phyloP scores from a whole-genome alignment of 1,139 yeast genomes.

The Kodamaea anthophila region DNA sequence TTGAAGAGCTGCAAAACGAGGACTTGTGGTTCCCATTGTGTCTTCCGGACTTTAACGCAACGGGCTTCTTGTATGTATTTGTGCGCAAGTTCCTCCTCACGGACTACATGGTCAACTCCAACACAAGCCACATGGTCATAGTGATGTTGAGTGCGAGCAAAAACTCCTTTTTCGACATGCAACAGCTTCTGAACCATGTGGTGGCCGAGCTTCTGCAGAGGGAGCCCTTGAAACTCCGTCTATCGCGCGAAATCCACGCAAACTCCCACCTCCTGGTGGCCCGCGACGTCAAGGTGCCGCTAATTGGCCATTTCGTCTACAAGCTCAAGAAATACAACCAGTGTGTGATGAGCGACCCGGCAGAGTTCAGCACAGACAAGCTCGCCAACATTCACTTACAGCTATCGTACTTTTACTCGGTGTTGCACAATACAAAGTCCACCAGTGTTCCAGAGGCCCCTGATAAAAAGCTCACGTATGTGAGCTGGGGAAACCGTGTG shows the following conservation, averaged over 20 bases:
- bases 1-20: slow-evolving; percentile 34
- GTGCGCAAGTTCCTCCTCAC: slow-evolving; percentile 51
- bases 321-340: slow-evolving; percentile 51
- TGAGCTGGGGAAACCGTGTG: slow-evolving; percentile 22
- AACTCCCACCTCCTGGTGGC: slow-evolving; percentile 17
- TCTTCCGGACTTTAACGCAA: slow-evolving; percentile 80
- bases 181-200: slow-evolving; percentile 51
- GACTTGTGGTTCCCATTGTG: slow-evolving; percentile 95
- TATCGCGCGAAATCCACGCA: slow-evolving; percentile 26
- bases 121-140: slow-evolving; percentile 21
- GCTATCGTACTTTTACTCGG: slow-evolving; percentile 28
- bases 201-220: slow-evolving; percentile 34
- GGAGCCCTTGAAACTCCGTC: slow-evolving; percentile 32
- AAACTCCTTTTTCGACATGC: slow-evolving; percentile 73
- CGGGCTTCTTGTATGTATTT: slow-evolving; percentile 81
- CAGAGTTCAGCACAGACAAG: slow-evolving; percentile 13
- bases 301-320: slow-evolving; percentile 73
- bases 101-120: slow-evolving; percentile 11
- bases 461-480: slow-evolving; percentile 31
- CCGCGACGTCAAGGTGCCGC: slow-evolving; percentile 52
- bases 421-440: slow-evolving; percentile 24
- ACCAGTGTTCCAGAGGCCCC: slow-evolving; percentile 12
- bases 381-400: slow-evolving; percentile 16
- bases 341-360: slow-evolving; percentile 26
- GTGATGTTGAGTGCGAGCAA: slow-evolving; percentile 78